Conservation (phyloP, 1,284 basidiomycete genomes). For the Fomes fomentarius region DNA sequence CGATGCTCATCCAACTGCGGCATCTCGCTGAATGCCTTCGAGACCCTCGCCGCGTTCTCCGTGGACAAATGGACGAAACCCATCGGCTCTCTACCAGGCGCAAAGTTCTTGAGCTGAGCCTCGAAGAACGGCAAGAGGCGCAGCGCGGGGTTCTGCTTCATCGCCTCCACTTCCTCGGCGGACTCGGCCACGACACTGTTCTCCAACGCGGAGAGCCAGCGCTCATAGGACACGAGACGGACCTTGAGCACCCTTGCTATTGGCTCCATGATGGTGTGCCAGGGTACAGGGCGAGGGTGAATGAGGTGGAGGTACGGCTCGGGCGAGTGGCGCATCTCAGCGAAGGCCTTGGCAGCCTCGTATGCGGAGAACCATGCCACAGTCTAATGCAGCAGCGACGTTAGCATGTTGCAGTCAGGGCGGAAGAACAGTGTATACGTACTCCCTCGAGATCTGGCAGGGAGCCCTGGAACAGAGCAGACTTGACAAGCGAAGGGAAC, state of each 20-base stretch:
- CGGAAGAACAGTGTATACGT: not conserved
- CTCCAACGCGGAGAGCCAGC: slow-evolving; percentile 27
- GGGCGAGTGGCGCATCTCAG: slow-evolving; percentile 26
- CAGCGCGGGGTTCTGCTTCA: slow-evolving; percentile 34
- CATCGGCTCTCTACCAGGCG: slow-evolving; percentile 9
- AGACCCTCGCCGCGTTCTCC: slow-evolving; percentile 15
- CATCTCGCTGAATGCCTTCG: slow-evolving; percentile 6
- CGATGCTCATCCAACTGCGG: not conserved
- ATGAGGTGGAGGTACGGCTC: slow-evolving; percentile 31
- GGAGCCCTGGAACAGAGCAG: slow-evolving; percentile 29
- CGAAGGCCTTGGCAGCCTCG: slow-evolving; percentile 25
- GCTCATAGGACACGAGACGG: slow-evolving; percentile 25
- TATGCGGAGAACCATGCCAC: slow-evolving; percentile 32
- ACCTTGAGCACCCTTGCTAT: slow-evolving; percentile 24
- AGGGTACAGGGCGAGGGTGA: slow-evolving; percentile 29
- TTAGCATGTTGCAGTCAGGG: not conserved
- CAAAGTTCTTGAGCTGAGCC: not conserved
- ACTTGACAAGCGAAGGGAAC: slow-evolving; percentile 46
- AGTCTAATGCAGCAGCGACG: slow-evolving; percentile 4
- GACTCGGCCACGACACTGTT: slow-evolving; percentile 7
- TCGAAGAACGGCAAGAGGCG: slow-evolving; percentile 35
- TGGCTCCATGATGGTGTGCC: slow-evolving; percentile 21
- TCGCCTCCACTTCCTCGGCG: slow-evolving; percentile 34
- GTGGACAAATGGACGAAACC: slow-evolving; percentile 21
- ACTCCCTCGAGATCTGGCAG: slow-evolving; percentile 32